A percentile compares a stretch with the other conserved stretches of the same genome.
These are phyloP conservation scores for Hyparrhenia diplandra DNA, from an alignment of 176 grass and related monocot genomes.

Conservation along the genomic window DNA sequence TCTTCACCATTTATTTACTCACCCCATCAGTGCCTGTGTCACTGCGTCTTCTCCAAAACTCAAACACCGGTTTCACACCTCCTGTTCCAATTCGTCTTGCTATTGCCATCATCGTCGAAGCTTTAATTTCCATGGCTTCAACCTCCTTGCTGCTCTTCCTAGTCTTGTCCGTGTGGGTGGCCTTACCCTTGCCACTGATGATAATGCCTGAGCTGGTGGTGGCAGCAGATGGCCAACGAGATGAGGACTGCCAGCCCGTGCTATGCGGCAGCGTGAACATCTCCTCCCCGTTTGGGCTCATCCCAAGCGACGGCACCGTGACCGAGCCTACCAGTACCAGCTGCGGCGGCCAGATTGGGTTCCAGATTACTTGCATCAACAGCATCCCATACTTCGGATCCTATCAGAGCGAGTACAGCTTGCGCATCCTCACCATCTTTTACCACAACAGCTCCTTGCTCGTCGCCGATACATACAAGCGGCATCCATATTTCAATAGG, in stretches of 20 bases:
- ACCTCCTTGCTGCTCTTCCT: not conserved
- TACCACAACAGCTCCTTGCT: constrained; percentile 1
- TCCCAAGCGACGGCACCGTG: not conserved
- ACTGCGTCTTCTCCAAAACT: too few species aligned
- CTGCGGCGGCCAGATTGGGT: not conserved
- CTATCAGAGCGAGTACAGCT: accelerated
- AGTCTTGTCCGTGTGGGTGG: not conserved
- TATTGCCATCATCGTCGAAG: not conserved
- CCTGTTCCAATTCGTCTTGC: not conserved
- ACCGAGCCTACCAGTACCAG: too few species aligned
- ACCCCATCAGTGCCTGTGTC: too few species aligned
- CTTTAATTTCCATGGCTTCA: not conserved
- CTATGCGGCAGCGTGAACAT: constrained; percentile 2
- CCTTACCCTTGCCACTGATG: too few species aligned
- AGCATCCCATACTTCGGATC: not conserved
- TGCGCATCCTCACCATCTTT: constrained; percentile 7
- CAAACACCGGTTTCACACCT: too few species aligned
- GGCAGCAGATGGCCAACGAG: too few species aligned
- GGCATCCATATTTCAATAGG: accelerated
- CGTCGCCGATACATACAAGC: not conserved
- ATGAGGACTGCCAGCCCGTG: accelerated
- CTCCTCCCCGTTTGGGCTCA: not conserved
- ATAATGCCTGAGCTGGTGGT: too few species aligned
- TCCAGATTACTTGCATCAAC: not conserved
- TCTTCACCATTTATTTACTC: too few species aligned